Evolutionary conservation across 257 asterid species (phyloP), one percentile per base, ranked within the genome.

Genomic region (Penstemon newberryi): DNA sequence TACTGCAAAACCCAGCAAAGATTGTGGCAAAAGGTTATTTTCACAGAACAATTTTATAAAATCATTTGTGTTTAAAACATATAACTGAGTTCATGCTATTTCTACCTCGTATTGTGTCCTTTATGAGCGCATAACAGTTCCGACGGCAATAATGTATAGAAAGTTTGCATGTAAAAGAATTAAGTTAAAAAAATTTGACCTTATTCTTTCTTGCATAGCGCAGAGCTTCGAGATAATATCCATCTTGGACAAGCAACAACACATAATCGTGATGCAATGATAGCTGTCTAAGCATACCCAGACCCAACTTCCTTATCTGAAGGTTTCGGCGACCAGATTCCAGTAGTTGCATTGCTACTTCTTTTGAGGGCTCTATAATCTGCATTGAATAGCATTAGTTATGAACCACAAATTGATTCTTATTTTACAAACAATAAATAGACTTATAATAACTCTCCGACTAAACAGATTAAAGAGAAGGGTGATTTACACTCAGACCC

Each of bases 361-460:
- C 97, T 70, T 85, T 90, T 58, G 99, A 88, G 63, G 97, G 97
- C 81, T 88, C 99, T 65, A 93, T 79, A 74, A 90, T 87, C 99
- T 93, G 86, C 81, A 84, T 75, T 7, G 15, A 47, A 60, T 7
- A 58, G 75, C 60, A 71, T 49, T 62, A 56, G 7, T 43, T 40
- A 63, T 65, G 69, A 69, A 66, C 33, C 64, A 60, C 18, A 15
- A 15, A 15, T 65, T 40, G 13, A 55, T 40, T 40, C 63, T 10
- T 37, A 7, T 47, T 12, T 36, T 37, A 47, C 11, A 69, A 60
- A 15, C 11, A 33, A 19, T n/a, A 63, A 65, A 60, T 49, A 5
- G 18, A 49, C 8, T 10, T 65, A 13, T 13, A 67, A 51, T 67
- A 65, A 51, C 41, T 63, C 40, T 11, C n/a, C 40, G 66, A 13